A percentile compares a stretch with the other conserved stretches of the same genome.
These are phyloP conservation scores for Cucumis cinereus DNA, from an alignment of 306 rosid species.

Conservation along the genomic window DNA sequence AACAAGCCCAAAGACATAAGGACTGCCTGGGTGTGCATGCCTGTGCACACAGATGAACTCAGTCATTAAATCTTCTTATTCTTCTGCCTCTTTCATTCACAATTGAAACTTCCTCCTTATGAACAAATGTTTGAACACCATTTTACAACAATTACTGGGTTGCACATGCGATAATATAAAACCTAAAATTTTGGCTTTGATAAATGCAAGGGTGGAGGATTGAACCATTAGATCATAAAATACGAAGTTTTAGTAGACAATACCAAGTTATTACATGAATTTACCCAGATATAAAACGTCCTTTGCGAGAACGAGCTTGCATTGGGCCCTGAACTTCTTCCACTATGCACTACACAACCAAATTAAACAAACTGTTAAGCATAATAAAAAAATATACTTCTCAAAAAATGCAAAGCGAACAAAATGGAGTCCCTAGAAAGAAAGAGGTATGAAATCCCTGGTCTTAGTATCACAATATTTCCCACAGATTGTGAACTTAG, in stretches of 20 bases:
- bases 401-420: not conserved
- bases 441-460: conserved; percentile 4
- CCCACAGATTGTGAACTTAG: not conserved
- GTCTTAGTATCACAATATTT: not conserved
- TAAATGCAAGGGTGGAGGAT: not conserved
- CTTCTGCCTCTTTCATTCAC: not conserved
- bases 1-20: conserved; percentile 91
- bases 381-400: not conserved
- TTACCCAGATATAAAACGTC: conserved; percentile 88
- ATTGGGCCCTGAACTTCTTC: conserved; percentile 95
- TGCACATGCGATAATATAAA: not conserved
- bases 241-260: not conserved
- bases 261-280: not conserved
- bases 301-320: conserved; percentile 82
- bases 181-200: not conserved
- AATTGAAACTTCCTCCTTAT: not conserved
- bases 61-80: not conserved
- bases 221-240: not conserved
- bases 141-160: not conserved
- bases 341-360: conserved; percentile 65
- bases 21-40: conserved; percentile 99
- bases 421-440: not conserved
- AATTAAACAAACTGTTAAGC: conserved; percentile 14
- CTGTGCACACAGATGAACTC: conserved; percentile 29
- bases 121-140: not conserved